Base-by-base conservation (phyloP, 2,329 filamentous ascomycete species). In the Trichoderma koningiopsis region DNA sequence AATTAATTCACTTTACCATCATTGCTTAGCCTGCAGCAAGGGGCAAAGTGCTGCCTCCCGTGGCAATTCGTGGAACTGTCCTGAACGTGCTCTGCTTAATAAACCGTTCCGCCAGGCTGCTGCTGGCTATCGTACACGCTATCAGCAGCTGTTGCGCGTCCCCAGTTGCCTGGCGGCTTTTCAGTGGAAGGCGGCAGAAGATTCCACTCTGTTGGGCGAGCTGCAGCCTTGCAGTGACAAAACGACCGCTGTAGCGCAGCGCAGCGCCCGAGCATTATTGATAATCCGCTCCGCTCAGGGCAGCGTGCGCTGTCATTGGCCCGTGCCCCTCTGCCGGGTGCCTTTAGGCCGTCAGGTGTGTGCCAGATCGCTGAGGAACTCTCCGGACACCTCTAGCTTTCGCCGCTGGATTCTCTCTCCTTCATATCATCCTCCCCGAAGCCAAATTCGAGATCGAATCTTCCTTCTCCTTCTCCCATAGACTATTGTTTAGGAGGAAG, bases 201-300 rank as follows among this genome's bases (percentile, higher is more conserved):
- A 72, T 78, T 78, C 76, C 72, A 76, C 40, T 43, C 70, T 72
- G 70, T 43, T 60, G 19, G 13, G 52, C 52, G 37, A 43, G 37
- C 53, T 43, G 47, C 40, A 67, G 60, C 68, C 65, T 70, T 43
- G 58, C 66, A 37, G 70, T 66, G 22, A 29, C 43, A 49, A 33
- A 33, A 68, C 67, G 62, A 68, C 74, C 73, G 19, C 76, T 19
- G 63, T 68, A 55, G 47, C 24, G 29, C 31, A 59, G 40, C 40
- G 53, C 63, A 56, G n/a, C 27, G 61, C 40, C 59, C 19, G 55
- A 72, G 79, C 72, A 79, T 73, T 72, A 80, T 77, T 68, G 72
- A 79, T 81, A 68, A 77, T 81, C 80, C 80, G 80, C 68, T 71
- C 76, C 78, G 60, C 52, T 55, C 72, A 75, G 70, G 73, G 73